Evolutionary conservation across 768 basidiomycete species (phyloP).

Genomic region (Vararia minispora): DNA sequence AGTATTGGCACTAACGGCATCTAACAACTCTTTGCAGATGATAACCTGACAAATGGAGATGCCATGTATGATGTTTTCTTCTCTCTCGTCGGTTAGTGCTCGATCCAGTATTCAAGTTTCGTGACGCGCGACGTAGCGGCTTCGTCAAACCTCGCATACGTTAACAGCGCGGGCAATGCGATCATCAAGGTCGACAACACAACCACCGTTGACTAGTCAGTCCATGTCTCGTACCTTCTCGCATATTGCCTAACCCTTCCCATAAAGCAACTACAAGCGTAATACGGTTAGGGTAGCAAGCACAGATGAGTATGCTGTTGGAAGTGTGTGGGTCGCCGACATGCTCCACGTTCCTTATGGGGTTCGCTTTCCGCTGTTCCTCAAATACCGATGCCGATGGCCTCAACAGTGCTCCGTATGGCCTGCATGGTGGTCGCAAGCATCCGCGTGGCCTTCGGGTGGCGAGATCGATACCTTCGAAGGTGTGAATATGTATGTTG

Average conservation of each 20-base stretch:
- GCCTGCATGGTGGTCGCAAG: conserved; percentile 53
- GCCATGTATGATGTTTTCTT: conserved; percentile 28
- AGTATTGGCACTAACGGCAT: no score
- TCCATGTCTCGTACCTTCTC: neutral
- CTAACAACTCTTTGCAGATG: conserved; percentile 27
- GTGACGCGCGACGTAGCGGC: conserved; percentile 32
- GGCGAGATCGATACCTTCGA: conserved; percentile 68
- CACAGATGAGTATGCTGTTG: conserved; percentile 43
- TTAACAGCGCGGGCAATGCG: conserved; percentile 59
- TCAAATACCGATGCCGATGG: neutral
- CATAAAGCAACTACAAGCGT: conserved; percentile 43
- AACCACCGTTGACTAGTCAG: conserved; percentile 28
- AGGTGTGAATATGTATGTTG: conserved; percentile 66
- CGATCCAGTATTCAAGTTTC: conserved; percentile 27
- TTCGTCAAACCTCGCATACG: conserved; percentile 43
- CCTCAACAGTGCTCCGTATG: conserved; percentile 52
- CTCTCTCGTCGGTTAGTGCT: neutral
- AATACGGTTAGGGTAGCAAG: conserved; percentile 57
- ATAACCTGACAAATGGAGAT: conserved; percentile 64
- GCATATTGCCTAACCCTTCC: conserved; percentile 5
- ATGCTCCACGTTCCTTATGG: conserved; percentile 56
- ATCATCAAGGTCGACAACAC: conserved; percentile 72
- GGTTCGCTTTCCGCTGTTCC: conserved; percentile 24
- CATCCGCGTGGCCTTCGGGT: conserved; percentile 49
- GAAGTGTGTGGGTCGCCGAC: conserved; percentile 55